Evolutionary conservation across 257 asterid species (phyloP).

Genomic region (Solanum etuberosum): DNA sequence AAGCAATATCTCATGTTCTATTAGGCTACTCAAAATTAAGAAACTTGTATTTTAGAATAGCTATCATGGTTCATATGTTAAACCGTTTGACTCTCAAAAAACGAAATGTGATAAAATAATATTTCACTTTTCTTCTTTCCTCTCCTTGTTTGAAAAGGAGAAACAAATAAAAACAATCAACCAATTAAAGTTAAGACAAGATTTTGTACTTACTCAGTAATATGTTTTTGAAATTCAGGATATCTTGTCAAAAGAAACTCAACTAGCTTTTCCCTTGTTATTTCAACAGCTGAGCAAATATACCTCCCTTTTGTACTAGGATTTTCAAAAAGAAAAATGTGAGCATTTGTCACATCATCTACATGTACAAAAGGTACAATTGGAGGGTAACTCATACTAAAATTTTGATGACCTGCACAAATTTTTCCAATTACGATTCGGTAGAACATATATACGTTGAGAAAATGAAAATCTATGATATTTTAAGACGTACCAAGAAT

Average conservation of each 20-base stretch:
- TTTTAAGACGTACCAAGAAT: background rate
- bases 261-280: conserved; percentile 9
- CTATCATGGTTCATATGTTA: background rate
- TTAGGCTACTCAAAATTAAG: background rate
- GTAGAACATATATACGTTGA: background rate
- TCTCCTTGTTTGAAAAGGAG: background rate
- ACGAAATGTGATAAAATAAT: background rate
- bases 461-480: background rate
- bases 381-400: background rate
- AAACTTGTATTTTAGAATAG: background rate
- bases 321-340: conserved; percentile 23
- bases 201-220: conserved; percentile 8
- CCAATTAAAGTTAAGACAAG: background rate
- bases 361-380: conserved; percentile 14
- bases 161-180: background rate
- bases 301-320: conserved; percentile 39
- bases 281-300: conserved; percentile 26
- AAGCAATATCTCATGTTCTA: background rate
- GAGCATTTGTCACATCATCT: conserved; percentile 34
- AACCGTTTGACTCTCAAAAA: no score
- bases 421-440: background rate
- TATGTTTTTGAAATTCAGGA: conserved; percentile 6
- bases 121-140: background rate
- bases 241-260: conserved; percentile 21
- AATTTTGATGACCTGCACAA: background rate